These are phyloP conservation scores for Colletotrichum sp. DNA, from an alignment of 2,329 filamentous ascomycete species.

Conservation along the genomic window DNA sequence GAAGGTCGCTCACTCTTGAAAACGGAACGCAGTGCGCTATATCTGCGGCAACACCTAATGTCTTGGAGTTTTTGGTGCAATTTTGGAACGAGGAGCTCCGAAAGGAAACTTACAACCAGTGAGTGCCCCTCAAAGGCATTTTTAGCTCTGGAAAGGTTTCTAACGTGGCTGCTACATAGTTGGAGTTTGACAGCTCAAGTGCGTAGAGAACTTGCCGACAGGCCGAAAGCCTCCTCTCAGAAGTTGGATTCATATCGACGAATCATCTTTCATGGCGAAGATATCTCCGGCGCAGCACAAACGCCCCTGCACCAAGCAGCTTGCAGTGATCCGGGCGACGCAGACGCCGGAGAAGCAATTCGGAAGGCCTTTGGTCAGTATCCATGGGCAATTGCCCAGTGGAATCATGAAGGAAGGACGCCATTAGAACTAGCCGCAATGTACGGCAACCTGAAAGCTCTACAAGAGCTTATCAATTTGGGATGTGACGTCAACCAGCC, in stretches of 20 bases:
- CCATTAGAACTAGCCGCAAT: background rate
- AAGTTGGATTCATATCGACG: background rate
- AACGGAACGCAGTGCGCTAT: background rate
- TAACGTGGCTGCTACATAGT: too few species aligned
- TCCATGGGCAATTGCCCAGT: background rate
- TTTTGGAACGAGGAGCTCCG: background rate
- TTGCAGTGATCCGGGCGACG: too few species aligned
- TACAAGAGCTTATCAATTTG: background rate
- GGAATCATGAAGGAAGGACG: background rate
- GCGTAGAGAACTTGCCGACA: background rate
- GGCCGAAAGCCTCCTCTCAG: background rate
- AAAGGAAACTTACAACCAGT: too few species aligned
- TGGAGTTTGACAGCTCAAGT: background rate
- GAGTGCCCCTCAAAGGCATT: too few species aligned
- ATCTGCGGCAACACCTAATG: background rate
- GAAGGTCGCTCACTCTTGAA: too few species aligned
- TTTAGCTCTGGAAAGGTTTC: too few species aligned
- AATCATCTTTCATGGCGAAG: background rate
- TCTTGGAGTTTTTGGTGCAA: background rate
- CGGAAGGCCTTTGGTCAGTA: background rate
- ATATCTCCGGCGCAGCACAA: background rate
- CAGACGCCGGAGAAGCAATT: background rate
- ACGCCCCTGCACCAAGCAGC: too few species aligned
- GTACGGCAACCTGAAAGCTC: background rate
- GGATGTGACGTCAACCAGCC: background rate